Evolutionary conservation across 2,329 filamentous ascomycete species (phyloP).

Genomic region (Cordyceps cateniannulata): DNA sequence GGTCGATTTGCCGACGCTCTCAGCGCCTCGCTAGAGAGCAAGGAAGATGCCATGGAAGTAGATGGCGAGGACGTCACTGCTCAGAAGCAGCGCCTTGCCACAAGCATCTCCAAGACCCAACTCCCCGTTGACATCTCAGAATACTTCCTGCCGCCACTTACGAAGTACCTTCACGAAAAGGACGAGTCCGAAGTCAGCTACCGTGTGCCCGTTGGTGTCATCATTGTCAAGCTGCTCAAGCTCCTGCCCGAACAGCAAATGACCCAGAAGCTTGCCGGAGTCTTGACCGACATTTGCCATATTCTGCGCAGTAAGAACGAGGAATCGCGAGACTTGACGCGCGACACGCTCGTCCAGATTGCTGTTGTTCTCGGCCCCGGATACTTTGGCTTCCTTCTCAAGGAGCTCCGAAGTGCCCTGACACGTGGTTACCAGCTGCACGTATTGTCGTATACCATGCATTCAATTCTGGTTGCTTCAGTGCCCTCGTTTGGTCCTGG

Average conservation of each 20-base stretch:
- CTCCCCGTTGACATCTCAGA: constrained; percentile 65
- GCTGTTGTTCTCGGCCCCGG: constrained; percentile 70
- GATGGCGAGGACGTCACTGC: constrained; percentile 24
- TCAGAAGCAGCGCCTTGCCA: constrained; percentile 41
- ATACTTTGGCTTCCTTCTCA: constrained; percentile 89
- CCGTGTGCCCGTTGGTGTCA: constrained; percentile 82
- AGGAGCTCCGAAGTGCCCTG: constrained; percentile 77
- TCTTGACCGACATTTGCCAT: constrained; percentile 87
- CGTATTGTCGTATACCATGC: constrained; percentile 89
- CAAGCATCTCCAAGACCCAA: constrained; percentile 62
- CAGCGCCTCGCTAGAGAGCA: constrained; percentile 38
- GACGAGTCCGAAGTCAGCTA: constrained; percentile 92
- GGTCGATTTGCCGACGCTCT: constrained; percentile 77
- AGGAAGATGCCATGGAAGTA: constrained; percentile 37
- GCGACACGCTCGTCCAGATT: constrained; percentile 82
- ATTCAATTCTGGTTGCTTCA: constrained; percentile 76
- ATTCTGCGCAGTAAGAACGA: constrained; percentile 84
- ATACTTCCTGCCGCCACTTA: constrained; percentile 70
- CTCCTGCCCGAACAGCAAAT: constrained; percentile 70
- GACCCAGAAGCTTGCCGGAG: constrained; percentile 66
- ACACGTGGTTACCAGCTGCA: constrained; percentile 87
- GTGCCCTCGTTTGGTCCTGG: constrained; percentile 70
- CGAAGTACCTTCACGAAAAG: constrained; percentile 86
- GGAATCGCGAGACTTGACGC: constrained; percentile 83
- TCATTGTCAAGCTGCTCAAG: constrained; percentile 79